A percentile compares a stretch with the other conserved stretches of the same genome.
These are phyloP conservation scores for Crepidotus variabilis DNA, from an alignment of 768 basidiomycete species.

Conservation along the genomic window DNA sequence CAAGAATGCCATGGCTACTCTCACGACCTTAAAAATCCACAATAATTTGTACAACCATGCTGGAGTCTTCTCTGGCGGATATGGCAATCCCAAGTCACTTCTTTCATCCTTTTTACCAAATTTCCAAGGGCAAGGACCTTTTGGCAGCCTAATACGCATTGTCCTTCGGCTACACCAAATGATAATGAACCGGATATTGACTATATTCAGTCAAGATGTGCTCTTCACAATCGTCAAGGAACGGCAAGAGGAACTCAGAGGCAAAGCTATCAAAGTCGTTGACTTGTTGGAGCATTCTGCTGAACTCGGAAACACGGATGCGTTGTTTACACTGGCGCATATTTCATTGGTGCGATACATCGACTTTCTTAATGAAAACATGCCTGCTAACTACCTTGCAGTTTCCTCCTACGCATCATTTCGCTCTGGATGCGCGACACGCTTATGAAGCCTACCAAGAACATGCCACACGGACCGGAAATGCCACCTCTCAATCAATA, in stretches of 20 bases:
- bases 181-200: conserved; percentile 39
- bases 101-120: conserved; percentile 67
- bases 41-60: conserved; percentile 56
- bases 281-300: conserved; percentile 79
- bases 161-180: conserved; percentile 61
- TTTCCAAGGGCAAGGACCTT: conserved; percentile 72
- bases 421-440: conserved; percentile 53
- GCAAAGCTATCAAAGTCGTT: conserved; percentile 77
- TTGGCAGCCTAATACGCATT: conserved; percentile 69
- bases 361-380: not conserved
- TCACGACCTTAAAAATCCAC: conserved; percentile 60
- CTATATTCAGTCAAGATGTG: conserved; percentile 35
- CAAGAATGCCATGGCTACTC: conserved; percentile 67
- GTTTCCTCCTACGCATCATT: conserved; percentile 74
- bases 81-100: conserved; percentile 44
- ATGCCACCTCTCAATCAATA: conserved; percentile 82
- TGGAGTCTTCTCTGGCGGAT: conserved; percentile 40
- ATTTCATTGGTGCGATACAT: conserved; percentile 58
- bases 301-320: conserved; percentile 73
- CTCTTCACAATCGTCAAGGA: conserved; percentile 40
- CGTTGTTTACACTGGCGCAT: conserved; percentile 62
- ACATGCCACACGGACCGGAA: conserved; percentile 71
- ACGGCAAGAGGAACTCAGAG: conserved; percentile 62
- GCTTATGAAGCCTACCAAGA: conserved; percentile 61
- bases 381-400: conserved; percentile 24